Evolutionary conservation across 1,284 basidiomycete species (phyloP).

Genomic region (Mycena sp.): DNA sequence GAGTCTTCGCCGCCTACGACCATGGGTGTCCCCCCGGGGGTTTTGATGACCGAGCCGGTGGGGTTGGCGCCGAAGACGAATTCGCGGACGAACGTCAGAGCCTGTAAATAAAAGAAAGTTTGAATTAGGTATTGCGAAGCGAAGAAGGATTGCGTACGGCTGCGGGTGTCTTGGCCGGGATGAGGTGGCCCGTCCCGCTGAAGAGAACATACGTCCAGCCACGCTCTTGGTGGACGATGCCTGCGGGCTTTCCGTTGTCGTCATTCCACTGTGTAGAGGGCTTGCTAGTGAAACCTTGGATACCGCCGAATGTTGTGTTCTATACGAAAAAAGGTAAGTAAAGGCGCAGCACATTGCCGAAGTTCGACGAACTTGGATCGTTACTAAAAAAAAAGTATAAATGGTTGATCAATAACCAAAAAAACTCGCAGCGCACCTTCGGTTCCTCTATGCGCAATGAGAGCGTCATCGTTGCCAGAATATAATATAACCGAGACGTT

Average conservation of each 20-base stretch:
- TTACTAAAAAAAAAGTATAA: slow-evolving; percentile 52
- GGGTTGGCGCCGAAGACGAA: slow-evolving; percentile 67
- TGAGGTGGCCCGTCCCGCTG: slow-evolving; percentile 66
- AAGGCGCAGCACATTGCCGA: neutral
- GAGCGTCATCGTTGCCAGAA: slow-evolving; percentile 76
- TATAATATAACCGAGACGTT: slow-evolving; percentile 66
- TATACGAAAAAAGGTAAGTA: slow-evolving; percentile 41
- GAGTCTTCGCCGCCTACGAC: slow-evolving; percentile 68
- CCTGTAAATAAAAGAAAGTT: slow-evolving; percentile 48
- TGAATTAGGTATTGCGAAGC: slow-evolving; percentile 13
- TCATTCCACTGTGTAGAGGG: slow-evolving; percentile 76
- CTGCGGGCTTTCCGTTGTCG: slow-evolving; percentile 67
- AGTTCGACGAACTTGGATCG: slow-evolving; percentile 62
- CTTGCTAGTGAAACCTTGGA: slow-evolving; percentile 74
- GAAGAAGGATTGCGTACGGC: slow-evolving; percentile 53
- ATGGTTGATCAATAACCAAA: slow-evolving; percentile 18
- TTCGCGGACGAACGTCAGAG: slow-evolving; percentile 65
- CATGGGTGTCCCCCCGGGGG: slow-evolving; percentile 41
- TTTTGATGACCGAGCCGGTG: slow-evolving; percentile 58
- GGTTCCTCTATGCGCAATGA: slow-evolving; percentile 73
- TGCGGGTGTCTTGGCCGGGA: slow-evolving; percentile 60
- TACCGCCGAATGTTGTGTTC: slow-evolving; percentile 82
- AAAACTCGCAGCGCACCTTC: slow-evolving; percentile 56
- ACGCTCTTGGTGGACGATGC: slow-evolving; percentile 79
- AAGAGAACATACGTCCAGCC: slow-evolving; percentile 74